Evolutionary conservation across 1,284 basidiomycete species (phyloP).

Genomic region (Veloporphyrellus conicus): DNA sequence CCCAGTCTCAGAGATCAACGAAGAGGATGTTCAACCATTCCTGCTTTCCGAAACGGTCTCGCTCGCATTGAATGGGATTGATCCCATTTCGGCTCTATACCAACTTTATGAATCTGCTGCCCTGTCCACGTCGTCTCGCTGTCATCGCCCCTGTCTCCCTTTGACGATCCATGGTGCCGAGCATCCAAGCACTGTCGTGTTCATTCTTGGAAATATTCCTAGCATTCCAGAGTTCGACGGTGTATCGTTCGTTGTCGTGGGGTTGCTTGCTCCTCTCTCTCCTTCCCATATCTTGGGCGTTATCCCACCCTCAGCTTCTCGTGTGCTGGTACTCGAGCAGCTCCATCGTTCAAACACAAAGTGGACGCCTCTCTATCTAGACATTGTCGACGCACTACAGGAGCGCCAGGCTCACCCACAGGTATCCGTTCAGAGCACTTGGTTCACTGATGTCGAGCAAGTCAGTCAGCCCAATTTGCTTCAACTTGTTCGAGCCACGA

Average conservation of each 20-base stretch:
- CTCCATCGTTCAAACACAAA: constrained; percentile 72
- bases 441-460: constrained; percentile 50
- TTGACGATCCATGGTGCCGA: constrained; percentile 43
- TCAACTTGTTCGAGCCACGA: constrained; percentile 45
- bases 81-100: constrained; percentile 35
- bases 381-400: constrained; percentile 74
- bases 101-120: constrained; percentile 62
- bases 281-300: constrained; percentile 58
- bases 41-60: constrained; percentile 44
- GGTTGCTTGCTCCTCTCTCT: constrained; percentile 74
- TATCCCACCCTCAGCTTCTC: constrained; percentile 63
- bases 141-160: constrained; percentile 60
- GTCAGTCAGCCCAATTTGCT: constrained; percentile 45
- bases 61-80: constrained; percentile 6
- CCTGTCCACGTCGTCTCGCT: constrained; percentile 56
- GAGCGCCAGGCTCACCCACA: constrained; percentile 47
- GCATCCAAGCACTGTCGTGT: constrained; percentile 62
- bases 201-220: constrained; percentile 64
- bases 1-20: constrained; percentile 50
- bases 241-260: constrained; percentile 64
- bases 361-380: constrained; percentile 86
- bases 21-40: constrained; percentile 57
- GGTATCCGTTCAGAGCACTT: constrained; percentile 57
- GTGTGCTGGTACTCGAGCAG: constrained; percentile 84
- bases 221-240: constrained; percentile 48